These are phyloP conservation scores for Curvularia sp. DNA, from an alignment of 2,329 filamentous ascomycete species.

Conservation along the genomic window DNA sequence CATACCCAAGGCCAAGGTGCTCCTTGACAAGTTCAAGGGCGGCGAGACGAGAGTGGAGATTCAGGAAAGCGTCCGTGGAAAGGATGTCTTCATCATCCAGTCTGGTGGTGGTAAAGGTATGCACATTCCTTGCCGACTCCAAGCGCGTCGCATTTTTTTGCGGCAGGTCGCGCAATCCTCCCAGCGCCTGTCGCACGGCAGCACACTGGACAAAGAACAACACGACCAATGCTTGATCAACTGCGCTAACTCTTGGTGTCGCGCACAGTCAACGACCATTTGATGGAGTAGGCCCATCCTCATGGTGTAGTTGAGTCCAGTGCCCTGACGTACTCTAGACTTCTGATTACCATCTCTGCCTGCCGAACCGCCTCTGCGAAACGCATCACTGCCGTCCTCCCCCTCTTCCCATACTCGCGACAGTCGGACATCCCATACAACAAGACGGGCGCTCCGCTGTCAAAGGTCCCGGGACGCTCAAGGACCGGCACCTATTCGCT, in stretches of 20 bases:
- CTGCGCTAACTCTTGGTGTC: slow-evolving; percentile 25
- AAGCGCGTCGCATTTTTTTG: slow-evolving; percentile 7
- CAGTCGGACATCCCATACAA: slow-evolving; percentile 98
- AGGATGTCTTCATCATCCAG: slow-evolving; percentile 97
- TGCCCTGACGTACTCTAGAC: slow-evolving; percentile 49
- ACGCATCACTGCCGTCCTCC: slow-evolving; percentile 90
- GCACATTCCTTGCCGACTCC: not conserved
- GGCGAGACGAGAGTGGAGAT: slow-evolving; percentile 97
- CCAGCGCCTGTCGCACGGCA: slow-evolving; percentile 9
- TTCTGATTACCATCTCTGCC: slow-evolving; percentile 97
- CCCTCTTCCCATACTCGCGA: slow-evolving; percentile 94
- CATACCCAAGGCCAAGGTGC: slow-evolving; percentile 81
- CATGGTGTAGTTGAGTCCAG: slow-evolving; percentile 31
- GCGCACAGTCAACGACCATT: slow-evolving; percentile 80
- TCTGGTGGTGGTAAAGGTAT: slow-evolving; percentile 77
- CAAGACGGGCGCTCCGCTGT: slow-evolving; percentile 87
- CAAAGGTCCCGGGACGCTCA: slow-evolving; percentile 62
- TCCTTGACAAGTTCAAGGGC: slow-evolving; percentile 90
- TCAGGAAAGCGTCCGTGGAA: slow-evolving; percentile 92
- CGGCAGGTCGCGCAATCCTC: not conserved
- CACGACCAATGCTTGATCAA: slow-evolving; percentile 9
- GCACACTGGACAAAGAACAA: not conserved
- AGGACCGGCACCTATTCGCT: slow-evolving; percentile 74
- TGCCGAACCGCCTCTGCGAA: slow-evolving; percentile 94
- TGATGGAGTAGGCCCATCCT: slow-evolving; percentile 70